Evolutionary conservation across 2,329 filamentous ascomycete species (phyloP), one percentile per base, ranked within the genome.

Genomic region (Penicillium freii): DNA sequence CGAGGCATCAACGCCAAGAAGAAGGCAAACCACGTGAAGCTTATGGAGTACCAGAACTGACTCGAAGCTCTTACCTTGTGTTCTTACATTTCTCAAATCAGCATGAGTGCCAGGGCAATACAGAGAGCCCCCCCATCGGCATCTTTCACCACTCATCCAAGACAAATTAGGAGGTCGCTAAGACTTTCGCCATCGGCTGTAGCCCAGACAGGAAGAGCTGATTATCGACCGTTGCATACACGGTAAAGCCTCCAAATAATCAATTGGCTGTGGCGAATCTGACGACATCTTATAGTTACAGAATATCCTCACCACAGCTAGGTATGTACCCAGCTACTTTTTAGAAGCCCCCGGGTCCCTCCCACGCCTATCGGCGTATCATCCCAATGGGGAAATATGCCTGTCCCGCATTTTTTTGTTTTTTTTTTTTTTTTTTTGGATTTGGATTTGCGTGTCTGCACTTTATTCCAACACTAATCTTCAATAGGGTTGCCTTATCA

Each of bases 351-450:
- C 15, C 34, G 3, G 7, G 36, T 5, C 36, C 39, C 53, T 56
- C 39, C 7, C 23, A 39, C 11, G 42, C 54, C 48, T 56, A 56
- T 56, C 54, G 54, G 54, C 54, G 42, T 56, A 56, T 56, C 49
- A 52, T 40, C 54, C 54, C 36, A 56, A 56, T 47, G 50, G 36
- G 54, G 54, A 56, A 55, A 55, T 38, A 57, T 49, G 23, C 25
- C 33, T 51, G 56, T 53, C 51, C 53, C 59, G 56, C 59, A 50
- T 27, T 54, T 33, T 53, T 43, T 50, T 51, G 48, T 8, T 27
- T 47, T 3, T 10, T 29, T 27, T 29, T 47, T 43, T 50, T 55
- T 40, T 43, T 46, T 33, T 46, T 48, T 19, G 21, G 21, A 23
- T 38, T n/a, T n/a, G 8, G 10, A 51, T 49, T 39, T 25, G 25